phyloP scores from a whole-genome alignment of 1,139 yeast genomes.

The Pneumocystis jirovecii region DNA sequence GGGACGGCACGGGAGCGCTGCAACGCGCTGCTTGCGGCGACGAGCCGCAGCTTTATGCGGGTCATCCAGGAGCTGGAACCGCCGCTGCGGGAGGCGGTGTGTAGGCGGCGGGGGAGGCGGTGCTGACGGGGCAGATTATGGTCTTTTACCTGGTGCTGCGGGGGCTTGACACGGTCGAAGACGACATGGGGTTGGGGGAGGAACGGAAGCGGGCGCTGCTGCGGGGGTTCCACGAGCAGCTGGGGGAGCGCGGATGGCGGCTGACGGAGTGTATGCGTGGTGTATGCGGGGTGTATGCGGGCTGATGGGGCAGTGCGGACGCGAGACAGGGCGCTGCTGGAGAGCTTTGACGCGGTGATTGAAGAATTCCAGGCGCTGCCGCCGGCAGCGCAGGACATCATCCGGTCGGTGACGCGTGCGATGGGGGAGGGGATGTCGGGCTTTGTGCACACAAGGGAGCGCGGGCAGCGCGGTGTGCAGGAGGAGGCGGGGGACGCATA shows the following conservation, averaged over 20 bases:
- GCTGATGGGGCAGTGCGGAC: constrained; percentile 30
- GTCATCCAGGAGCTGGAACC: constrained; percentile 88
- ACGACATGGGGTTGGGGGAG: constrained; percentile 77
- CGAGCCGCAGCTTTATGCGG: constrained; percentile 85
- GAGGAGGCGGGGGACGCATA: no score
- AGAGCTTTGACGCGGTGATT: constrained; percentile 56
- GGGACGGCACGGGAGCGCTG: constrained; percentile 45
- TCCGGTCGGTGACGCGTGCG: constrained; percentile 56
- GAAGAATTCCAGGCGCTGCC: constrained; percentile 57
- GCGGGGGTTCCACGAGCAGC: constrained; percentile 48
- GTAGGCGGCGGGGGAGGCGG: constrained; percentile 16
- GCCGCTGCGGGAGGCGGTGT: constrained; percentile 60
- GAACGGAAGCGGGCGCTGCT: constrained; percentile 59
- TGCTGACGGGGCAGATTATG: constrained; percentile 25
- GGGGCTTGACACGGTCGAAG: constrained; percentile 92
- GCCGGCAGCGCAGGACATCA: constrained; percentile 63
- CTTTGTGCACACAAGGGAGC: constrained; percentile 29
- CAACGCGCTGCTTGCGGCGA: constrained; percentile 46
- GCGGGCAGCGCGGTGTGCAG: neutral
- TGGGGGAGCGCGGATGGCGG: constrained; percentile 59
- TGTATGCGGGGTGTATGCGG: no score
- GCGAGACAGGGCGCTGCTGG: constrained; percentile 64
- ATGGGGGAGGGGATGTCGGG: constrained; percentile 99
- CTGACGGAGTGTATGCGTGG: constrained; percentile 36
- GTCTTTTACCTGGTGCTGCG: constrained; percentile 72